A percentile compares a stretch with the other conserved stretches of the same genome.
Evolutionary conservation across 1,284 basidiomycete species (phyloP).

Genomic region (Ustilago cynodontis): DNA sequence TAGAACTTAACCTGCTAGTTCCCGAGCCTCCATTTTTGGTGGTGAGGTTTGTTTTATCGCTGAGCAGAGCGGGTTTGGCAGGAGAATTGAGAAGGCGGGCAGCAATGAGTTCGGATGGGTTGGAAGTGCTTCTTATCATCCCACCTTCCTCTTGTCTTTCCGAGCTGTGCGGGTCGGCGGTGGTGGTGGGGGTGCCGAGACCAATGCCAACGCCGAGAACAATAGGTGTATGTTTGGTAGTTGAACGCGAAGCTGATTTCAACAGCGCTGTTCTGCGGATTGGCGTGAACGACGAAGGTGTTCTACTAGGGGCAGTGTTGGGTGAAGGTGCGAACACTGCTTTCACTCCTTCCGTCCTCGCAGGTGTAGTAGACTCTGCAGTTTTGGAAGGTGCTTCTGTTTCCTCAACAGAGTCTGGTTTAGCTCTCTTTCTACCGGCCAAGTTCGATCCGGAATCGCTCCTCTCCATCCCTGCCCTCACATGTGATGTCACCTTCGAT

Average conservation of each 20-base stretch:
- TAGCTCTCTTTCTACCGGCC: constrained; percentile 32
- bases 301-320: neutral
- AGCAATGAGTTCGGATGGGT: constrained; percentile 41
- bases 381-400: neutral
- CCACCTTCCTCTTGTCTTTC: too few species aligned
- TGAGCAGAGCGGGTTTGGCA: constrained; percentile 13
- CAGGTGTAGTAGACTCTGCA: neutral
- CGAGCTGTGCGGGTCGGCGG: neutral
- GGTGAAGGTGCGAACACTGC: constrained; percentile 29
- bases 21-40: constrained; percentile 1
- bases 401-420: constrained; percentile 17
- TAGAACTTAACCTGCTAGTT: constrained; percentile 13
- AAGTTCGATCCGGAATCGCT: neutral
- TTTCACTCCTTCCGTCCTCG: neutral
- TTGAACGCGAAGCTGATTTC: constrained; percentile 5
- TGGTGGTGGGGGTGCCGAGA: constrained; percentile 18
- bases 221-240: constrained; percentile 8
- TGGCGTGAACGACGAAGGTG: constrained; percentile 28
- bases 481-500: neutral
- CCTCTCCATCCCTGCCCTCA: neutral
- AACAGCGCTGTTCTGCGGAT: constrained; percentile 7
- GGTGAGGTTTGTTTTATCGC: constrained; percentile 29
- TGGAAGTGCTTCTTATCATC: constrained; percentile 37
- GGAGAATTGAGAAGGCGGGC: constrained; percentile 9
- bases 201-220: constrained; percentile 7